phyloP scores from a whole-genome alignment of 2,329 filamentous ascomycete species.

The Massarina eburnea region DNA sequence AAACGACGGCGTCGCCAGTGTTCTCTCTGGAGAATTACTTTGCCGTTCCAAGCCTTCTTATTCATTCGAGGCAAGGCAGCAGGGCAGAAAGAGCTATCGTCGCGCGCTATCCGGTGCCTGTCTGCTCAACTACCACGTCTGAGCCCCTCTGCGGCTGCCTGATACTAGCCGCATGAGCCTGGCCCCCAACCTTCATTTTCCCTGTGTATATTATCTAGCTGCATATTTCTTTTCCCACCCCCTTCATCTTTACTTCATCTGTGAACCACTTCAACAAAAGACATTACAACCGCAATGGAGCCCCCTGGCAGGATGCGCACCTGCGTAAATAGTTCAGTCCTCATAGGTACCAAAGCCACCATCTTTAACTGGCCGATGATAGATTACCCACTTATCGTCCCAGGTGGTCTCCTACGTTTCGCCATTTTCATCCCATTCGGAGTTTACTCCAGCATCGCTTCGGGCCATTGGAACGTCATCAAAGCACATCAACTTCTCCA shows the following conservation, averaged over 20 bases:
- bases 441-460: conserved; percentile 7
- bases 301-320: too few species aligned
- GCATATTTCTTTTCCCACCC: too few species aligned
- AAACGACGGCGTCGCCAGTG: too few species aligned
- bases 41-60: background rate
- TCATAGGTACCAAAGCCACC: too few species aligned
- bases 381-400: background rate
- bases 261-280: too few species aligned
- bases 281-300: too few species aligned
- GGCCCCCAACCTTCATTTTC: background rate
- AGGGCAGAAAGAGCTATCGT: background rate
- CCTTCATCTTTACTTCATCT: too few species aligned
- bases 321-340: too few species aligned
- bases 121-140: background rate
- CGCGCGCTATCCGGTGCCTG: background rate
- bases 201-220: too few species aligned
- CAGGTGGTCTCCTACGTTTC: conserved; percentile 13
- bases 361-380: background rate
- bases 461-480: conserved; percentile 15
- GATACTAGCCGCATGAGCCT: background rate
- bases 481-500: conserved; percentile 11
- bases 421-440: conserved; percentile 15
- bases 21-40: background rate
- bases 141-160: background rate
- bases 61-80: background rate